Evolutionary conservation across 345 rosid genomes (phyloP).

Genomic region (Gossypium arboreum): DNA sequence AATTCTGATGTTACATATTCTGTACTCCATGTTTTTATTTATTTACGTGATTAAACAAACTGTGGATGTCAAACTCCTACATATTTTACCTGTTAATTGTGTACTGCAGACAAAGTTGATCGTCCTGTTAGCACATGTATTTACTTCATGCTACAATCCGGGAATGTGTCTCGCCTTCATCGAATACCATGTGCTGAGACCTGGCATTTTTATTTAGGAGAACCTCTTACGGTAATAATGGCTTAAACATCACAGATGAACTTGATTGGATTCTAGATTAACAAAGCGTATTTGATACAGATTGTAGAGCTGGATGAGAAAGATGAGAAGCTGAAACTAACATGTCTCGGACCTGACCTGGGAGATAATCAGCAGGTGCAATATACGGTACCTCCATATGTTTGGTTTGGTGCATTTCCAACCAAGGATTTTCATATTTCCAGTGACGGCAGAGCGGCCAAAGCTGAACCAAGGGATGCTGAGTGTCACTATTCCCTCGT

Average conservation of each 20-base stretch:
- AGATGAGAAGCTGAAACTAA: constrained; percentile 54
- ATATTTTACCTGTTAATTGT: not conserved
- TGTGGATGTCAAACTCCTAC: too few species aligned
- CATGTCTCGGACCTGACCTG: constrained; percentile 66
- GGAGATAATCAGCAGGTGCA: constrained; percentile 60
- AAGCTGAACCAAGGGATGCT: constrained; percentile 48
- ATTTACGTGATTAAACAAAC: too few species aligned
- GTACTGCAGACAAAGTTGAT: constrained; percentile 56
- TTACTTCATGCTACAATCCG: constrained; percentile 79
- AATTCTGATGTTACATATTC: not conserved
- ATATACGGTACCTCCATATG: constrained; percentile 74
- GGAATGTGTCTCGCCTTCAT: constrained; percentile 63
- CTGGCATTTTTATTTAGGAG: constrained; percentile 78
- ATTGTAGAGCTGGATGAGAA: constrained; percentile 63
- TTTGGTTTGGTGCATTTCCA: constrained; percentile 90
- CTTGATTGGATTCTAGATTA: not conserved
- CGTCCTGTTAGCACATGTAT: constrained; percentile 62
- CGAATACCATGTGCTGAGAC: constrained; percentile 77
- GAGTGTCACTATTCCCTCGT: constrained; percentile 73
- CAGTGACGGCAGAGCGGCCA: constrained; percentile 38
- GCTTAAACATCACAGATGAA: not conserved
- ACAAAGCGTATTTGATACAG: constrained; percentile 28
- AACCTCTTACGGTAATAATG: constrained; percentile 58
- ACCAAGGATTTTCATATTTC: constrained; percentile 52
- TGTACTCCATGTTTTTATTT: too few species aligned